A percentile compares a stretch with the other conserved stretches of the same genome.
These are phyloP conservation scores for Diospyros kaki DNA, from an alignment of 148 eudicot species.

Conservation along the genomic window DNA sequence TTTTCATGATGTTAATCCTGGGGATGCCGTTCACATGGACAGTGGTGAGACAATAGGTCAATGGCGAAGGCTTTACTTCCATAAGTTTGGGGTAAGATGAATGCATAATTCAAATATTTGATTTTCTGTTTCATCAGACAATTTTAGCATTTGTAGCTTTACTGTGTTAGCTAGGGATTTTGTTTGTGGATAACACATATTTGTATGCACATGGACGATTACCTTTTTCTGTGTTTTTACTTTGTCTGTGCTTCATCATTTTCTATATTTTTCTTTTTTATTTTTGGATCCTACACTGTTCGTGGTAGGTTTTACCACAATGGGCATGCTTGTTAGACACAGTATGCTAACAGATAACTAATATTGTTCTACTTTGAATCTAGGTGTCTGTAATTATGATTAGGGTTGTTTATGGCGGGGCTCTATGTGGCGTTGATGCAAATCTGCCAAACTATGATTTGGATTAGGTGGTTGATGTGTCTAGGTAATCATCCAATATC, in stretches of 20 bases:
- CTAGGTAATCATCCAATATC: too few species aligned
- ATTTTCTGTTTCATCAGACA: not conserved
- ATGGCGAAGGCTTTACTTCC: slow-evolving; percentile 57
- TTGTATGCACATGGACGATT: not conserved
- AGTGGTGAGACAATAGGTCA: slow-evolving; percentile 66
- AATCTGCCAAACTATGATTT: too few species aligned
- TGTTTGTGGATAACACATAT: slow-evolving; percentile 1
- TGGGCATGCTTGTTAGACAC: not conserved
- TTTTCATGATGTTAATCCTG: slow-evolving; percentile 49
- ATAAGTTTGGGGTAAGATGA: slow-evolving; percentile 46
- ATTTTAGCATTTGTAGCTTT: not conserved
- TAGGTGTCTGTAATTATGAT: not conserved
- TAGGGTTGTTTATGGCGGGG: not conserved
- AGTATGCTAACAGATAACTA: not conserved
- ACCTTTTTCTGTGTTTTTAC: not conserved
- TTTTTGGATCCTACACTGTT: too few species aligned
- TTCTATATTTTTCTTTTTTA: too few species aligned
- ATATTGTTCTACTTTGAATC: not conserved
- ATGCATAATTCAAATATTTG: not conserved
- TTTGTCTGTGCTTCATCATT: not conserved
- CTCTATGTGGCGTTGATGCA: not conserved
- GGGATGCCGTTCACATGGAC: slow-evolving; percentile 58
- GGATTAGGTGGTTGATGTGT: not conserved
- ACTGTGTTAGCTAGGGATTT: not conserved
- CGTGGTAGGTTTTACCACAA: not conserved